Evolutionary conservation across 2,329 filamentous ascomycete species (phyloP).

Genomic region (Raffaelea arxii): DNA sequence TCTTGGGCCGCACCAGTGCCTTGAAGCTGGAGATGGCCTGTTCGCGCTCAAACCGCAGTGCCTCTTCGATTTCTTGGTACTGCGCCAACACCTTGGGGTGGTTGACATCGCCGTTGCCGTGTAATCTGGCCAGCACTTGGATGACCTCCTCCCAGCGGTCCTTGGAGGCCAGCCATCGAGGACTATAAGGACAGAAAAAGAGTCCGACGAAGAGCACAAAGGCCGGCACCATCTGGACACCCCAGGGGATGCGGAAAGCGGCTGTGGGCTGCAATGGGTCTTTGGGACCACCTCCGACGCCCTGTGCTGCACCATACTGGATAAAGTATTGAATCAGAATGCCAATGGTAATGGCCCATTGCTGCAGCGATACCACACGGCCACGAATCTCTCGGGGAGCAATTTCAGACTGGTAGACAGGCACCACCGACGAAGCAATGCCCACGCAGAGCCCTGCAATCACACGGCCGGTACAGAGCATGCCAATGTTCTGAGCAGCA

Average conservation of each 20-base stretch:
- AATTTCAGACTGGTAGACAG: conserved; percentile 60
- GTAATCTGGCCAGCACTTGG: conserved; percentile 45
- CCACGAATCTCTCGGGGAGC: conserved; percentile 48
- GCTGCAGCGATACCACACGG: conserved; percentile 53
- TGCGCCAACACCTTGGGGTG: conserved; percentile 53
- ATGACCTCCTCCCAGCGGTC: conserved; percentile 59
- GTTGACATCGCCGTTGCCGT: conserved; percentile 44
- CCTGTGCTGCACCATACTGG: conserved; percentile 51
- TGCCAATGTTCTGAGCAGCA: conserved; percentile 54
- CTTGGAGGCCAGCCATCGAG: conserved; percentile 60
- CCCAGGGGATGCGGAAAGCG: conserved; percentile 54
- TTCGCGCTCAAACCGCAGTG: conserved; percentile 43
- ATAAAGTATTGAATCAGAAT: conserved; percentile 46
- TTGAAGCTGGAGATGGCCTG: conserved; percentile 37
- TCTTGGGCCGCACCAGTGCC: conserved; percentile 38
- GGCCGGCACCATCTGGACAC: conserved; percentile 47
- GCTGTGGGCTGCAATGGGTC: conserved; percentile 38
- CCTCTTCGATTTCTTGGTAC: conserved; percentile 50
- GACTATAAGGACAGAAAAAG: conserved; percentile 59
- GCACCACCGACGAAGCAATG: conserved; percentile 61
- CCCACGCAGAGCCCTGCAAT: conserved; percentile 67
- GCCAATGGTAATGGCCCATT: conserved; percentile 53
- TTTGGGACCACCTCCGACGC: conserved; percentile 36
- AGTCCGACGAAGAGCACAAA: conserved; percentile 41
- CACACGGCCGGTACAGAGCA: conserved; percentile 62